phyloP scores from a whole-genome alignment of 2,329 filamentous ascomycete genomes.

The Stemphylium vesicarium region DNA sequence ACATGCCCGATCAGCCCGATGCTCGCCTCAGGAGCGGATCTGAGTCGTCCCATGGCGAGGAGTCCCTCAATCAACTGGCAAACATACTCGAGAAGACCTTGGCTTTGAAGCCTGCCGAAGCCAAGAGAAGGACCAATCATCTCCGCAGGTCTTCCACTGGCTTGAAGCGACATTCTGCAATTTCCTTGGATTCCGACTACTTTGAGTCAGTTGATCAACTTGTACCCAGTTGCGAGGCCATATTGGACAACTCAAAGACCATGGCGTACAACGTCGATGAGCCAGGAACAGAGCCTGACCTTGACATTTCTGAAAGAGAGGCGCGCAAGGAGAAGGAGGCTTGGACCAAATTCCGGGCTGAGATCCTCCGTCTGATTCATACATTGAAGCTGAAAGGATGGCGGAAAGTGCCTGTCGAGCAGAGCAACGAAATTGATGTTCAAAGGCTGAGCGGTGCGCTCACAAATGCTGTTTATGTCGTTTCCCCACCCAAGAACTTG shows the following conservation, averaged over 20 bases:
- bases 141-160: slow-evolving; percentile 39
- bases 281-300: slow-evolving; percentile 54
- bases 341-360: slow-evolving; percentile 88
- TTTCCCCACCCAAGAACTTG: slow-evolving; percentile 76
- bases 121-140: slow-evolving; percentile 38
- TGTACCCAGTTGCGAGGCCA: slow-evolving; percentile 84
- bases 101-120: slow-evolving; percentile 47
- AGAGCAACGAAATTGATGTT: slow-evolving; percentile 71
- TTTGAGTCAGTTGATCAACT: slow-evolving; percentile 75
- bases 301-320: slow-evolving; percentile 52
- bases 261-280: slow-evolving; percentile 73
- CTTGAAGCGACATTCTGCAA: slow-evolving; percentile 55
- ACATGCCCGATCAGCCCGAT: slow-evolving; percentile 11
- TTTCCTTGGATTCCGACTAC: slow-evolving; percentile 85
- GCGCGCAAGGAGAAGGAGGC: slow-evolving; percentile 72
- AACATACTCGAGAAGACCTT: slow-evolving; percentile 76
- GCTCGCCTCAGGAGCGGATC: slow-evolving; percentile 58
- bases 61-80: slow-evolving; percentile 81
- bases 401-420: slow-evolving; percentile 78
- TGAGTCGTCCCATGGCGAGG: slow-evolving; percentile 68
- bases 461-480: slow-evolving; percentile 96
- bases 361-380: slow-evolving; percentile 87
- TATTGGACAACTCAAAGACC: slow-evolving; percentile 89
- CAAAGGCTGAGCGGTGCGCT: slow-evolving; percentile 86
- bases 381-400: slow-evolving; percentile 91